Conservation (phyloP, 2,329 filamentous ascomycete genomes). For the Fusarium buharicum region DNA sequence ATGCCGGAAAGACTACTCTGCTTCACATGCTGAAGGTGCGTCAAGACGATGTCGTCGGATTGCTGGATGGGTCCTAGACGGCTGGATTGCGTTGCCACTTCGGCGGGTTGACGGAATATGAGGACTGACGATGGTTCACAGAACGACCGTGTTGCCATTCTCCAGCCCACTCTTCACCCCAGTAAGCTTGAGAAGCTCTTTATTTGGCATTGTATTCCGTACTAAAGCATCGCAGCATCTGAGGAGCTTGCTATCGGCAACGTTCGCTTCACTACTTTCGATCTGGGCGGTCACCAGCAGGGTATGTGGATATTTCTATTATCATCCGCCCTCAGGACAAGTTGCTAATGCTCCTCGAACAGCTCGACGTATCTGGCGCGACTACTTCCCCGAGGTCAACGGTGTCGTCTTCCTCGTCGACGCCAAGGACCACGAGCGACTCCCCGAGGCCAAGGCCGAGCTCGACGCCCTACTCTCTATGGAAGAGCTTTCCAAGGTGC, state of each 20-base stretch:
- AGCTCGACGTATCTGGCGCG: slow-evolving; percentile 95
- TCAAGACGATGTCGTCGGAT: slow-evolving; percentile 20
- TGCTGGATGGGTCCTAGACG: slow-evolving; percentile 4
- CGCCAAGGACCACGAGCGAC: slow-evolving; percentile 95
- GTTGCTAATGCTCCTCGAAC: slow-evolving; percentile 7
- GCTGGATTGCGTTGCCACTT: slow-evolving; percentile 5
- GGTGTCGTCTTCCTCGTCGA: slow-evolving; percentile 98
- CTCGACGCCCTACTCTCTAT: slow-evolving; percentile 94
- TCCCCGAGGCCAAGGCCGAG: slow-evolving; percentile 94
- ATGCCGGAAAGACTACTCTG: slow-evolving; percentile 93
- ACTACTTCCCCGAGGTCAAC: slow-evolving; percentile 96
- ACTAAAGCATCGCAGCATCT: slow-evolving; percentile 67
- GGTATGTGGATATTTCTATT: slow-evolving; percentile 59
- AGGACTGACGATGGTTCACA: slow-evolving; percentile 52
- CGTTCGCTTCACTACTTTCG: slow-evolving; percentile 94
- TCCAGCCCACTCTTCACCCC: slow-evolving; percentile 90
- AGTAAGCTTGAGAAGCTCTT: slow-evolving; percentile 65
- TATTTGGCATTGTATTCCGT: not conserved
- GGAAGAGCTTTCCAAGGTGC: slow-evolving; percentile 96
- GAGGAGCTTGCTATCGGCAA: slow-evolving; percentile 94
- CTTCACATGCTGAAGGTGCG: slow-evolving; percentile 94
- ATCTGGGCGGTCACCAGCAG: slow-evolving; percentile 93
- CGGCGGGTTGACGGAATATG: slow-evolving; percentile 5
- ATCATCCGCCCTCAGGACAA: not conserved
- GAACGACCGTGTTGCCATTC: slow-evolving; percentile 93